phyloP scores from a whole-genome alignment of 2,329 filamentous ascomycete genomes.

The Diaporthe caulivora region DNA sequence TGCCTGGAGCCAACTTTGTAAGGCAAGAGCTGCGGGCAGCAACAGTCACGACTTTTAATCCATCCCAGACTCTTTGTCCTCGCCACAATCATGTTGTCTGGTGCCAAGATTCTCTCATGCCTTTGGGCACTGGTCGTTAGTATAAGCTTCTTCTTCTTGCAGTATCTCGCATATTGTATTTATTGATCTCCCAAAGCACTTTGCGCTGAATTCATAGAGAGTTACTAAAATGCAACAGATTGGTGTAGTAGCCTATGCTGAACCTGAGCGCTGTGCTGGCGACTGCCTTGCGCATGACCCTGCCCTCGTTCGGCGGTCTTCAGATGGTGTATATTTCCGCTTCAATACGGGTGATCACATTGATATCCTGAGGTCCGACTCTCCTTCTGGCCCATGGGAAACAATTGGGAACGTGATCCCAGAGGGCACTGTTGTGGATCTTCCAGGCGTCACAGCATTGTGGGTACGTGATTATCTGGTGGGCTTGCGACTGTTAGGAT shows the following conservation, averaged over 20 bases:
- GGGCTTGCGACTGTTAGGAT: background rate
- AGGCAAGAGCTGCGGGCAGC: background rate
- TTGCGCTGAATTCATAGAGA: background rate
- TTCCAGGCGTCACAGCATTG: conserved; percentile 25
- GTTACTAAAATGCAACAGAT: background rate
- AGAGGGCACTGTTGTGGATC: conserved; percentile 26
- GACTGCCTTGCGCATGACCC: conserved; percentile 38
- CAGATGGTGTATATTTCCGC: conserved; percentile 38
- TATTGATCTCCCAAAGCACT: no score
- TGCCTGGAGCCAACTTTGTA: background rate
- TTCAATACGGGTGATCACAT: conserved; percentile 58
- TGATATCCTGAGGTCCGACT: conserved; percentile 46
- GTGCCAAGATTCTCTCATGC: background rate
- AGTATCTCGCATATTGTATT: background rate
- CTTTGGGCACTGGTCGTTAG: conserved; percentile 8
- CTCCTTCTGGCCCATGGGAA: conserved; percentile 33
- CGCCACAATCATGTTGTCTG: background rate
- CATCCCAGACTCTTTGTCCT: background rate
- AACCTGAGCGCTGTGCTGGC: conserved; percentile 54
- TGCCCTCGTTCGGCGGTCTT: conserved; percentile 35
- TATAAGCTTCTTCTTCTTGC: background rate
- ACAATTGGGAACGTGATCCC: conserved; percentile 35
- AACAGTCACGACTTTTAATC: background rate
- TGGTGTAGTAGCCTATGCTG: conserved; percentile 34
- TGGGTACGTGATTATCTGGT: conserved; percentile 25